Conservation (phyloP, 495 filamentous ascomycete species). For the Endocarpon pusillum region DNA sequence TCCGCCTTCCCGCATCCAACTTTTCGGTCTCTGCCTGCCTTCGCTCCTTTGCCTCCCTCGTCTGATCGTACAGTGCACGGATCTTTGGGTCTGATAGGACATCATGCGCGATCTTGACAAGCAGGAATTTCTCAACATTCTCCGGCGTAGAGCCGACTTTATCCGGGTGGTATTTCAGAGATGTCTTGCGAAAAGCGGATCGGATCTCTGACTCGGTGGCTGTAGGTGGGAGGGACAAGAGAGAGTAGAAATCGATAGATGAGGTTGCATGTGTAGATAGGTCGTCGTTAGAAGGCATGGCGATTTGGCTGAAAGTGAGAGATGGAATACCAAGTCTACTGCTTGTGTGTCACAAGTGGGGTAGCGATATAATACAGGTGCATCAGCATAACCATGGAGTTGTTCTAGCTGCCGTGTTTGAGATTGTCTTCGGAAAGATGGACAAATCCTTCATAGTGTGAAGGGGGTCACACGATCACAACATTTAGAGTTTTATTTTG, state of each 20-base stretch:
- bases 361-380: too few species aligned
- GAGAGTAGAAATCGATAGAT: conserved; percentile 65
- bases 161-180: conserved; percentile 84
- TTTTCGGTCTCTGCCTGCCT: conserved; percentile 45
- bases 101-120: conserved; percentile 56
- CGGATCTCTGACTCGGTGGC: conserved; percentile 59
- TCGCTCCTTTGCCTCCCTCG: conserved; percentile 41
- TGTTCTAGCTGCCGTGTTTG: too few species aligned
- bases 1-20: conserved; percentile 46
- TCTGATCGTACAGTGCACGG: conserved; percentile 51
- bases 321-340: too few species aligned
- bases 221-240: conserved; percentile 49
- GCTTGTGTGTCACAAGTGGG: too few species aligned
- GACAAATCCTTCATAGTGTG: too few species aligned
- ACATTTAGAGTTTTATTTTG: too few species aligned
- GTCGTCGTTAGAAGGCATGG: conserved; percentile 30
- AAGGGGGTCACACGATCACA: too few species aligned
- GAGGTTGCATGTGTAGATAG: conserved; percentile 39
- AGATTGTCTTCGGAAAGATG: too few species aligned
- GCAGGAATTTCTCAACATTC: conserved; percentile 55
- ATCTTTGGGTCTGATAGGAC: conserved; percentile 45
- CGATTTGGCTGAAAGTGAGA: too few species aligned
- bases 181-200: conserved; percentile 72
- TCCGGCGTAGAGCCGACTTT: conserved; percentile 40
- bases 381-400: too few species aligned